Conservation (phyloP, 2,329 filamentous ascomycete genomes). For the Orbilia brochopaga region DNA sequence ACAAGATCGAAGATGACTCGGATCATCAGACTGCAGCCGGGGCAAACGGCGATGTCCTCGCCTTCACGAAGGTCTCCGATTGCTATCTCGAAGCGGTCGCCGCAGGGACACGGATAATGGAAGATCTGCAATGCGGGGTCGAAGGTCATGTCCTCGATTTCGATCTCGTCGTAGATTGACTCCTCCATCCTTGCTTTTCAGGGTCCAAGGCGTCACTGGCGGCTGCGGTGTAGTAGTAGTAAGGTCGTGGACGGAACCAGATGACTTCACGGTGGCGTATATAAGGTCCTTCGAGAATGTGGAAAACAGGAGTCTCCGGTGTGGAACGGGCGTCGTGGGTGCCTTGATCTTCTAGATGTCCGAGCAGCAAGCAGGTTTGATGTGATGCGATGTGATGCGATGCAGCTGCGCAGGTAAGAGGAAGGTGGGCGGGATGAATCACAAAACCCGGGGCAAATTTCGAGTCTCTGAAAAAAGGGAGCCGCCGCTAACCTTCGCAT, state of each 20-base stretch:
- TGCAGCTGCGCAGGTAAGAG: background rate
- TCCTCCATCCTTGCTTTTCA: conserved; percentile 65
- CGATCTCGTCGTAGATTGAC: conserved; percentile 94
- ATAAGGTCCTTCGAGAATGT: background rate
- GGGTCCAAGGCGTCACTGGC: background rate
- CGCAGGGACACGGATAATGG: conserved; percentile 95
- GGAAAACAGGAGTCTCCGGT: background rate
- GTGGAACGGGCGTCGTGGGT: background rate
- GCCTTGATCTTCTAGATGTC: background rate
- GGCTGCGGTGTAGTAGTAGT: background rate
- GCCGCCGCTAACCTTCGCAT: conserved; percentile 4
- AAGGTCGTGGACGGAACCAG: background rate
- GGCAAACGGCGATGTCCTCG: conserved; percentile 94
- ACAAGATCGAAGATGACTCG: conserved; percentile 89
- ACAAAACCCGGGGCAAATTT: background rate
- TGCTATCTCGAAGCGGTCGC: conserved; percentile 91
- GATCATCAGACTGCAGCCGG: conserved; percentile 97
- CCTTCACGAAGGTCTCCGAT: conserved; percentile 84
- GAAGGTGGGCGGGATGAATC: background rate
- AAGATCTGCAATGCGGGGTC: conserved; percentile 83
- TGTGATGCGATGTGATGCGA: background rate
- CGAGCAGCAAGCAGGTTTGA: too few relatives aligned
- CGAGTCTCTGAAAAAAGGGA: background rate
- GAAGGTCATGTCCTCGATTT: conserved; percentile 98
- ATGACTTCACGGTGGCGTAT: background rate